Conservation (phyloP, 805 yeast species). For the Starmerella lactis-condensi region DNA sequence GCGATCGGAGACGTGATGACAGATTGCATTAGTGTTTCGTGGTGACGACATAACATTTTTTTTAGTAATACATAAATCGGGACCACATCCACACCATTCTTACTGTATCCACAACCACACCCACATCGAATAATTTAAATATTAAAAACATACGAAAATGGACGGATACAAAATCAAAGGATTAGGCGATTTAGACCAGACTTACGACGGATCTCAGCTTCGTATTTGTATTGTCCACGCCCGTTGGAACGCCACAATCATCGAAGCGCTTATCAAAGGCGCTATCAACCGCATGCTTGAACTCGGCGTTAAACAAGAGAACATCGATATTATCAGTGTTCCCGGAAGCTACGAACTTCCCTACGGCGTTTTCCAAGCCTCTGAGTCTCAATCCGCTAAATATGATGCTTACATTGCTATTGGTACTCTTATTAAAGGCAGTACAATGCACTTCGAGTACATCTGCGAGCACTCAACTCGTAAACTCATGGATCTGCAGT, state of each 20-base stretch:
- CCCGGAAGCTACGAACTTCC: slow-evolving; percentile 96
- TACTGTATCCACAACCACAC: too few relatives aligned
- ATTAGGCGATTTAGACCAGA: slow-evolving; percentile 51
- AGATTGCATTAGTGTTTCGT: too few relatives aligned
- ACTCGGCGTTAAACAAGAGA: slow-evolving; percentile 55
- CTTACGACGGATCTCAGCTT: slow-evolving; percentile 40
- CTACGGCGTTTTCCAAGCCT: slow-evolving; percentile 37
- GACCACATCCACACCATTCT: too few relatives aligned
- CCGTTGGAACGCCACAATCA: slow-evolving; percentile 74
- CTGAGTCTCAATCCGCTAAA: neutral
- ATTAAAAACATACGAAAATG: too few relatives aligned
- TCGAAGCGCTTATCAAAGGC: slow-evolving; percentile 64
- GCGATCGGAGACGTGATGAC: too few relatives aligned
- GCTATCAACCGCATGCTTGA: slow-evolving; percentile 40
- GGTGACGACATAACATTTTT: too few relatives aligned
- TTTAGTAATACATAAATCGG: too few relatives aligned
- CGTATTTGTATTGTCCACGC: slow-evolving; percentile 83
- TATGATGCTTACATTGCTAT: slow-evolving; percentile 76
- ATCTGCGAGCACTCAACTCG: slow-evolving; percentile 79
- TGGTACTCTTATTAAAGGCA: slow-evolving; percentile 88
- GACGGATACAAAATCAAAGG: too few relatives aligned
- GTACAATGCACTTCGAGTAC: slow-evolving; percentile 96
- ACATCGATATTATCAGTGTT: slow-evolving; percentile 65
- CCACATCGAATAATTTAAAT: too few relatives aligned
- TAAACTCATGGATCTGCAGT: slow-evolving; percentile 68